Base-by-base conservation (phyloP, 1,284 basidiomycete genomes). In the Ceratobasidium sp. region DNA sequence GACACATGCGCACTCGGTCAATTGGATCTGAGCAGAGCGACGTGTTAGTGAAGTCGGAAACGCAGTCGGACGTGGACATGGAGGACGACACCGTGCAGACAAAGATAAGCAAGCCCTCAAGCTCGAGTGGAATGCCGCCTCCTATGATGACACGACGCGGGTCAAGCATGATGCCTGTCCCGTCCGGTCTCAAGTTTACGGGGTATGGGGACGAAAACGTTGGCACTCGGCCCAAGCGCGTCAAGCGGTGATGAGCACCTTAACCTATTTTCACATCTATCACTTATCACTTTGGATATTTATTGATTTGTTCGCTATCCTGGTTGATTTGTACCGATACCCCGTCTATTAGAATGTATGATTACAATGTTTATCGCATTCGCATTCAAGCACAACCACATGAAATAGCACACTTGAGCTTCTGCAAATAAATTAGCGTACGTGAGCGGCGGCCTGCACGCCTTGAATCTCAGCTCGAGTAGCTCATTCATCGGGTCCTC, bases 161-260 rank as follows among this genome's bases (percentile, higher is more conserved):
- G 32, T 58, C 66, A 43, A 69, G 35, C 41, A 69, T 69, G 52
- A 35, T 49, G 30, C 52, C 66, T 16, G 23, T 26, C 21, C 32
- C 35, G n/a, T 23, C 28, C 8, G 64, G 47, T n/a, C 8, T 30
- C 16, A 69, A 35, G 26, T 52, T 49, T 43, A 46, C 54, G 28
- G 66, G n/a, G 14, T 28, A 30, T 11, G 26, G 28, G 23, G 66
- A 69, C 9, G 66, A 69, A 52, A 69, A 69, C 54, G 43, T 69
- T 14, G 66, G 23, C 4, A 55, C 44, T n/a, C 52, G 66, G 4
- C 44, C 66, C 43, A 69, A 69, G 28, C 66, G 66, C 32, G n/a
- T 47, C 28, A 69, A 58, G 35, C 38, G 66, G n/a, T 69, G 28
- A 58, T 54, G 21, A 11, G 8, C 21, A 6, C 8, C 44, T n/a